Evolutionary conservation across 2,329 filamentous ascomycete species (phyloP).

Genomic region (Rhinocladiella mackenziei): DNA sequence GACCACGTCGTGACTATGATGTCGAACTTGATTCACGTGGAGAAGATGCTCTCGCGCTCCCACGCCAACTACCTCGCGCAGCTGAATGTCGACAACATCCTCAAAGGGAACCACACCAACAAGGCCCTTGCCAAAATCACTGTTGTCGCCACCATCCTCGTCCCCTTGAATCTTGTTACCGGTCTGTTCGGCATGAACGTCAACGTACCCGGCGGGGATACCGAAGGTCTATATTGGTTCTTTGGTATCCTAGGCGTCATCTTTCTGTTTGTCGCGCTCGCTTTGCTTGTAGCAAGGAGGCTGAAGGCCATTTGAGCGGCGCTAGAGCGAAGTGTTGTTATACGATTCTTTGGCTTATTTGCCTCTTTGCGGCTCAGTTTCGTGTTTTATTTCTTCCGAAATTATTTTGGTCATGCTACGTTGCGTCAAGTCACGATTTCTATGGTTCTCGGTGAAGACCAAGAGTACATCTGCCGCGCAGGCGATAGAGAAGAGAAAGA

Average conservation of each 20-base stretch:
- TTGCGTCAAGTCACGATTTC: neutral
- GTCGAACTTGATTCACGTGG: conserved; percentile 89
- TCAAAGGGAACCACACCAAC: conserved; percentile 83
- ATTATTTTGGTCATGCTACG: neutral
- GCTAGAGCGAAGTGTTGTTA: too few species aligned
- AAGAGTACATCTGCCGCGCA: neutral
- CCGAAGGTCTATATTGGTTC: conserved; percentile 43
- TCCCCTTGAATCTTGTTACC: conserved; percentile 89
- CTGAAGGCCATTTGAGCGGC: conserved; percentile 22
- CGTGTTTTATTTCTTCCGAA: too few species aligned
- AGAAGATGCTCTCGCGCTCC: conserved; percentile 91
- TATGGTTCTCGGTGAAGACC: neutral
- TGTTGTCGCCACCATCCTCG: conserved; percentile 87
- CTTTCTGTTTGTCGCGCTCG: conserved; percentile 39
- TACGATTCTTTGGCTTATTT: neutral
- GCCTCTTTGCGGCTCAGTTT: neutral
- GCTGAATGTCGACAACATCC: conserved; percentile 84
- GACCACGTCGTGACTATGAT: conserved; percentile 99
- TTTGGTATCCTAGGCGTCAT: conserved; percentile 49
- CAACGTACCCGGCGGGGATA: conserved; percentile 41
- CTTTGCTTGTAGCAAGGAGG: conserved; percentile 39
- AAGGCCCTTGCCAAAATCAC: conserved; percentile 92
- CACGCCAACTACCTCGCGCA: conserved; percentile 97
- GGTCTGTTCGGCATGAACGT: conserved; percentile 53
- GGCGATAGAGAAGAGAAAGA: neutral